Evolutionary conservation across 208 protist genomes (phyloP).

Genomic region (Leishmania turanica): DNA sequence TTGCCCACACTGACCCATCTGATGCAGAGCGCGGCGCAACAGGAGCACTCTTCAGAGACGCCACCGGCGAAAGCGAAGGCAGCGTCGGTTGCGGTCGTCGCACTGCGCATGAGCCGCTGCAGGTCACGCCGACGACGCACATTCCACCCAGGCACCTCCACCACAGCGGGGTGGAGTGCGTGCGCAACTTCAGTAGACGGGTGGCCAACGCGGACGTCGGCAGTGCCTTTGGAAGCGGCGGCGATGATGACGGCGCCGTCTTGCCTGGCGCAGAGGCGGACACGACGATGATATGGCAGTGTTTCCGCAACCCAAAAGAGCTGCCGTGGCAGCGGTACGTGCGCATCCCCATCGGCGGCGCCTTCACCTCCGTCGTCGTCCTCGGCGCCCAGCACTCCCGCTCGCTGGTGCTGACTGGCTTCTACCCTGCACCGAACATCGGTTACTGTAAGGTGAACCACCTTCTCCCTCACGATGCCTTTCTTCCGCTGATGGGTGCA

Average conservation of each 20-base stretch:
- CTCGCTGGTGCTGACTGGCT: constrained; percentile 46
- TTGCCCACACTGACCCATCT: not conserved
- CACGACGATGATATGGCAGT: constrained; percentile 9
- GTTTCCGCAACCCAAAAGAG: constrained; percentile 33
- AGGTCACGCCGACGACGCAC: not conserved
- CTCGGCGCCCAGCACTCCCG: constrained; percentile 31
- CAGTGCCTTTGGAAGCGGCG: not conserved
- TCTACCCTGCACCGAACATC: constrained; percentile 52
- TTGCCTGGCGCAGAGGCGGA: not conserved
- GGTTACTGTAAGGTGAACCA: constrained; percentile 46
- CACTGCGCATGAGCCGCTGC: not conserved
- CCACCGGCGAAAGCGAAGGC: not conserved
- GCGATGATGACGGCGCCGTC: not conserved
- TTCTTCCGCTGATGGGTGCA: constrained; percentile 15
- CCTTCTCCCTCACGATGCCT: constrained; percentile 33
- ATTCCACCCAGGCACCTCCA: not conserved
- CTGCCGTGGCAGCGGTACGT: constrained; percentile 49
- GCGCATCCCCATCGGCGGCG: constrained; percentile 49
- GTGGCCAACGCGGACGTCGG: not conserved
- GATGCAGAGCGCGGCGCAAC: not conserved
- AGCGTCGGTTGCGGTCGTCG: not conserved
- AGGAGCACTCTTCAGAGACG: not conserved
- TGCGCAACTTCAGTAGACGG: not conserved
- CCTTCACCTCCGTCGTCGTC: constrained; percentile 46
- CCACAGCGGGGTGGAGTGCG: not conserved